These are phyloP conservation scores for Moesziomyces aphidis DNA, from an alignment of 1,284 basidiomycete genomes.

Conservation along the genomic window DNA sequence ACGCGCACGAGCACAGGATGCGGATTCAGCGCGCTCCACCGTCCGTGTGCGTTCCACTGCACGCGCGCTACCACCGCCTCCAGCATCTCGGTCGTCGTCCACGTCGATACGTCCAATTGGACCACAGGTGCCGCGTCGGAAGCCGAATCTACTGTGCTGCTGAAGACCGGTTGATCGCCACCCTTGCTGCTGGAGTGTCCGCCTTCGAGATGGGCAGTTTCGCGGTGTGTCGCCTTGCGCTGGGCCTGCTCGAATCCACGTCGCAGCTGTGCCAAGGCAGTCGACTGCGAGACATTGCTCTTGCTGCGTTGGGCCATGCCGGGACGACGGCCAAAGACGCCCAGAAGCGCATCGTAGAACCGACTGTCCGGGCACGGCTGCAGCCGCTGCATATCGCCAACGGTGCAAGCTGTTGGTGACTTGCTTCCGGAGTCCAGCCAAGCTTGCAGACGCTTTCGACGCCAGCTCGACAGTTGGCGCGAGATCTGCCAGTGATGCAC, in stretches of 20 bases:
- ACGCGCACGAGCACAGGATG: conserved; percentile 32
- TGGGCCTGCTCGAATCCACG: conserved; percentile 10
- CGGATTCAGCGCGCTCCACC: conserved; percentile 16
- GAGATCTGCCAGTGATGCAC: conserved; percentile 30
- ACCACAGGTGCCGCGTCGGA: too few relatives aligned
- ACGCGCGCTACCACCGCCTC: conserved; percentile 8
- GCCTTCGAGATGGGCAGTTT: too few relatives aligned
- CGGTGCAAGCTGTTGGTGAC: neutral
- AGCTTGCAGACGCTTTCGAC: conserved; percentile 11
- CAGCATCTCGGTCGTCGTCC: conserved; percentile 7
- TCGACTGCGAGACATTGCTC: conserved; percentile 19
- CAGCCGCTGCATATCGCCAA: too few relatives aligned
- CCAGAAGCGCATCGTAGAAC: conserved; percentile 38
- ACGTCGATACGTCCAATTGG: neutral
- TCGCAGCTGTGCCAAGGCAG: conserved; percentile 19
- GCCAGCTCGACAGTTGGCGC: conserved; percentile 10
- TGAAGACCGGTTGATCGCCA: too few relatives aligned
- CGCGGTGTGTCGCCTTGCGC: neutral
- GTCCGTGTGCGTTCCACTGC: conserved; percentile 26
- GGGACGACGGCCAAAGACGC: conserved; percentile 32
- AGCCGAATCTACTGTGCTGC: too few relatives aligned
- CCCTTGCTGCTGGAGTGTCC: too few relatives aligned
- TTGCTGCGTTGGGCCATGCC: conserved; percentile 31
- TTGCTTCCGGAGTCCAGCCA: conserved; percentile 6
- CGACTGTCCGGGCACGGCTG: conserved; percentile 20